Evolutionary conservation across 139 green algal species (phyloP), one percentile per base, ranked within the genome.

Genomic region (Chlamydomonas eustigma): DNA sequence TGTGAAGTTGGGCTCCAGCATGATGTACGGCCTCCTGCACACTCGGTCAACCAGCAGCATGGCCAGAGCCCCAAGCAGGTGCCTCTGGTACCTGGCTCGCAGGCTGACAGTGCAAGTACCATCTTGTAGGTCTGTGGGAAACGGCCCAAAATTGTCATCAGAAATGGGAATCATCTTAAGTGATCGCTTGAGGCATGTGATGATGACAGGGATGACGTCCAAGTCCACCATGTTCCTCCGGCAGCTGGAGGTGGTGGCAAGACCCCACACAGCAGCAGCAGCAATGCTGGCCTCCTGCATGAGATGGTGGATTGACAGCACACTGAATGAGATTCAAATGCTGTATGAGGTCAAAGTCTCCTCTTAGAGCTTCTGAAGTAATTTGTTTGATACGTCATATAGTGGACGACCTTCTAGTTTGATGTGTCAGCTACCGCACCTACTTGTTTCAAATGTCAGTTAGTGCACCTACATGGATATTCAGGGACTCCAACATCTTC

Each of bases 41-140:
- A 63, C 76, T n/a, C 81, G 76, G 75, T 94, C 90, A 2, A 94
- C 85, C 22, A 94, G 76, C 69, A 91, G 68, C 50, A 94, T 83
- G 25, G 85, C 85, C 66, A 94, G 71, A 31, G 82, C 82, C 3
- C 90, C 90, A 44, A 94, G 73, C 66, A 87, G 64, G 50, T 72
- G 67, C 2, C 63, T 79, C 87, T 93, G 81, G 50, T 31, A n/a
- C 28, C 3, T 12, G 30, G 71, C 28, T 28, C 44, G 44, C 44
- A 58, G 12, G 44, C 44, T 58, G 12, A 58, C 44, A 12, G 44
- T 58, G 44, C 12, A 12, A 12, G 44, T 58, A 12, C 44, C 44
- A 58, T 58, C 44, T 18, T 12, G 44, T 12, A 58, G 12, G 12
- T 58, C 44, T 58, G 44, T 12, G 12, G 44, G 44, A 12, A 18